phyloP scores from a whole-genome alignment of 495 filamentous ascomycete genomes.

The Penicillium riverlandense region DNA sequence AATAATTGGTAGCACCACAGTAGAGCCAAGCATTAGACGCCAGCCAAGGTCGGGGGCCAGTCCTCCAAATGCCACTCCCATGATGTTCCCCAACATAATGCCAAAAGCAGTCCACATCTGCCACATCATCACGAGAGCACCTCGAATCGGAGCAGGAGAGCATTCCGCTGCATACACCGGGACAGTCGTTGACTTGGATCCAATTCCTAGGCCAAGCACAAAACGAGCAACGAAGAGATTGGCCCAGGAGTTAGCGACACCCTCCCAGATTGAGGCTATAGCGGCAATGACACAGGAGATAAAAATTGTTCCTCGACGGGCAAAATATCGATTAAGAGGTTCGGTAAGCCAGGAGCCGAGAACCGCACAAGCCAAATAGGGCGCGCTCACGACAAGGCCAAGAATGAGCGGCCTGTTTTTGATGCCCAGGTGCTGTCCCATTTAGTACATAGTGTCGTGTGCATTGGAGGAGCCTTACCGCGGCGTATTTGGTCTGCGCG shows the following conservation, averaged over 20 bases:
- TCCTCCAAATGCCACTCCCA: constrained; percentile 58
- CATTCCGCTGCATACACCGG: constrained; percentile 55
- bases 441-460: not conserved
- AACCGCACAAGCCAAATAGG: constrained; percentile 37
- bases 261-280: constrained; percentile 44
- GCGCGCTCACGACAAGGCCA: constrained; percentile 41
- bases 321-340: constrained; percentile 49
- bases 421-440: constrained; percentile 26
- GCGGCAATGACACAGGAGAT: constrained; percentile 40
- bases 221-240: constrained; percentile 51
- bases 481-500: constrained; percentile 60
- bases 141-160: constrained; percentile 48
- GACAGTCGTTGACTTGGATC: constrained; percentile 51
- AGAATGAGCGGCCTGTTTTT: constrained; percentile 23
- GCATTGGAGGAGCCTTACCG: constrained; percentile 6
- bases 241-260: constrained; percentile 42
- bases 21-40: constrained; percentile 43
- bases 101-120: constrained; percentile 69
- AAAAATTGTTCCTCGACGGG: constrained; percentile 54
- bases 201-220: constrained; percentile 53
- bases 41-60: constrained; percentile 30
- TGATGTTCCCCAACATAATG: constrained; percentile 70
- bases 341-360: constrained; percentile 47
- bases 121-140: constrained; percentile 57
- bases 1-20: constrained; percentile 31